Evolutionary conservation across 495 filamentous ascomycete genomes (phyloP), one percentile per base, ranked within the genome.

Genomic region (Tuber melanosporum): DNA sequence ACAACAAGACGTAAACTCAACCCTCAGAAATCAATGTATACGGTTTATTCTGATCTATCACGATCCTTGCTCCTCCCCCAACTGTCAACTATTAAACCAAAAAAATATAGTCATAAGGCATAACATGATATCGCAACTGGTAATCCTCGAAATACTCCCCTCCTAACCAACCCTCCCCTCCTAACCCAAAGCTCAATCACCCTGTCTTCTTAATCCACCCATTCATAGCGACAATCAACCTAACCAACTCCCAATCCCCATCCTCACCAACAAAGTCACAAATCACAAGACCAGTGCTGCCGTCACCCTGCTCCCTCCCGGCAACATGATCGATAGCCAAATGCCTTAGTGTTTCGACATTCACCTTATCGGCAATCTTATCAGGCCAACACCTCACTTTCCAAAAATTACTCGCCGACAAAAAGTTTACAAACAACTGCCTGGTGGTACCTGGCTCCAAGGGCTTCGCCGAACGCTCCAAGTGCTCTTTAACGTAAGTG

Each of bases 361-460:
- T 99, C 36, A 97, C 86, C 86, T 93, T 95, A 45, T 89, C 90
- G n/a, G 95, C 94, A 82, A 98, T 91, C 85, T 88, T 92, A 83
- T 97, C 95, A 14, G 95, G 95, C 95, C 95, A 99, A 82, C 92
- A 97, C 73, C 90, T 89, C 0, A 91, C 85, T 79, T 91, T 94
- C 90, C 94, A 99, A 87, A 99, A 98, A 85, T 96, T 98, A 83
- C 91, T 93, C 2, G 90, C 95, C 71, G 88, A 93, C 75, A 98
- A 83, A 83, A 98, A 99, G 84, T 98, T 99, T 83, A 99, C 85
- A 77, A 90, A 97, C 79, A 98, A 88, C 1, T 94, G 94, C 75
- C 87, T 85, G 19, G 85, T 85, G 41, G 42, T 70, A 14, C 71
- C 44, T 36, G 75, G 79, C 47, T 82, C 85, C 7, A 86, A 82